Evolutionary conservation across 2,329 filamentous ascomycete genomes (phyloP), one percentile per base, ranked within the genome.

Genomic region (Diaporthe nobilis): DNA sequence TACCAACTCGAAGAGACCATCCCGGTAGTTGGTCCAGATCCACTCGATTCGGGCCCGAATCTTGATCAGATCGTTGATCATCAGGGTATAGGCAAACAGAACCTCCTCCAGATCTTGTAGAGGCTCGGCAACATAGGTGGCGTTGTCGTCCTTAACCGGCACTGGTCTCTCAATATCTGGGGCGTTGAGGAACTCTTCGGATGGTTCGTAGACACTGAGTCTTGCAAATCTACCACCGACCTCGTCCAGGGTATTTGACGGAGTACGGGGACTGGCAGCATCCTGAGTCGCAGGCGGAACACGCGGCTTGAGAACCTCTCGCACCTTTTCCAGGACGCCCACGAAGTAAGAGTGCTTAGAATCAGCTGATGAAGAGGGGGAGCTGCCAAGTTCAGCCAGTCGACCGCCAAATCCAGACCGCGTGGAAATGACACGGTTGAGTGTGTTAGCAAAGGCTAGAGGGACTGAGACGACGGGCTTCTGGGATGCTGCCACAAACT

Each of bases 361-460:
- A 31, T 51, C 44, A 39, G 15, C 67, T 17, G 1, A 67, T 31
- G 3, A 22, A 25, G 6, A 7, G 6, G 28, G 28, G 3, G 42
- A 12, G 9, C 22, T 73, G 7, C 77, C 77, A 57, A 79, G 70
- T 7, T 80, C 31, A 6, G 53, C 72, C 10, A 84, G 58, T 13
- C 78, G 74, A 0, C 28, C 22, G 1, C 79, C 76, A 57, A 85
- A 85, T 0, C 76, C 76, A 31, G 80, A 77, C 13, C 85, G 82
- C 4, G 81, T 71, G 12, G 75, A n/a, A 44, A 87, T 87, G n/a
- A 85, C 80, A 0, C 84, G 81, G 39, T 84, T 77, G 4, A 88
- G 77, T 0, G 84, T 83, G 6, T 72, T 72, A 1, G 76, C 71
- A 42, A 87, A 80, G 8, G 79, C 77, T 0, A 31, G 25, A 0